Percentiles rank a stretch among this genome's conserved stretches.
Conservation (phyloP, 2,329 filamentous ascomycete genomes). For the Microdochium trichocladiopsis region DNA sequence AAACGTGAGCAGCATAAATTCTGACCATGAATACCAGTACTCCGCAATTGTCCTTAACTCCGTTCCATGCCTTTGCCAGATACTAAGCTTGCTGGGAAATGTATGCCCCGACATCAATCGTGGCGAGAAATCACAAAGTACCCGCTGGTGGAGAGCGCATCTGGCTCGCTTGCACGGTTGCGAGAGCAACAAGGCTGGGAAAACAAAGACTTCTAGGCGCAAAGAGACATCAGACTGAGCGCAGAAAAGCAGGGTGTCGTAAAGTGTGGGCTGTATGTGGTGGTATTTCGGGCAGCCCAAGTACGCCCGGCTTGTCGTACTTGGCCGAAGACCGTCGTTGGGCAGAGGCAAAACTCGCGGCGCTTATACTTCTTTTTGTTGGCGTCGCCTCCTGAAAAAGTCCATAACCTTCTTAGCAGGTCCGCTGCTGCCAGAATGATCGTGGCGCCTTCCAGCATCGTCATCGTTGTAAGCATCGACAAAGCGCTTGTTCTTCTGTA, state of each 20-base stretch:
- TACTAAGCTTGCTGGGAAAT: background rate
- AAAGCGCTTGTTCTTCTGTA: conserved; percentile 86
- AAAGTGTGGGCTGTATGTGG: background rate
- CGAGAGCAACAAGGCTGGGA: background rate
- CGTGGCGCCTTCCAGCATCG: conserved; percentile 46
- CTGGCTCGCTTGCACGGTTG: background rate
- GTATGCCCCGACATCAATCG: background rate
- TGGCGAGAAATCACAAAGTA: background rate
- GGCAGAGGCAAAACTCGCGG: background rate
- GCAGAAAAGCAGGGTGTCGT: background rate
- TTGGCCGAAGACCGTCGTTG: background rate
- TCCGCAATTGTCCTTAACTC: background rate
- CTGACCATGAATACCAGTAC: background rate
- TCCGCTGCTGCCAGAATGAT: conserved; percentile 75
- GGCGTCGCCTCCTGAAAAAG: conserved; percentile 68
- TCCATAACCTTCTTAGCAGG: conserved; percentile 95
- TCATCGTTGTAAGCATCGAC: conserved; percentile 82
- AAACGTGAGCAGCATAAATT: background rate
- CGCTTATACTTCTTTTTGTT: background rate
- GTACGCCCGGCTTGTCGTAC: background rate
- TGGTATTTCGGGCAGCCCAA: background rate
- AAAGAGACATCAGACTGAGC: background rate
- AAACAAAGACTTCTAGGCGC: background rate
- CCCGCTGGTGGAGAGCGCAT: background rate
- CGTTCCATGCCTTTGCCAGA: background rate